These are phyloP conservation scores for Ceratopteris richardii DNA, from an alignment of 75 land plant species.

Conservation along the genomic window DNA sequence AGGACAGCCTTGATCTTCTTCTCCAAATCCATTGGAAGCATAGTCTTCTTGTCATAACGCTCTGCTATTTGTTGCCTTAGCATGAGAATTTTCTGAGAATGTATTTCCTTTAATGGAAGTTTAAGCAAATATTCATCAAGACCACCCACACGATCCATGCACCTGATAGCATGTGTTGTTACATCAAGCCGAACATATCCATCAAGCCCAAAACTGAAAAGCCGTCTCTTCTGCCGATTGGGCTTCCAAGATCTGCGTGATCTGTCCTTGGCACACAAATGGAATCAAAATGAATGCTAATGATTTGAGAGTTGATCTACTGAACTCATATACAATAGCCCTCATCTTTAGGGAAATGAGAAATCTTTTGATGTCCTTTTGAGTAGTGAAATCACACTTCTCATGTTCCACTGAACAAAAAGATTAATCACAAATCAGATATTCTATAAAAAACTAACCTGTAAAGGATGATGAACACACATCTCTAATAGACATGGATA, in stretches of 20 bases:
- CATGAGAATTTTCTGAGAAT: neutral
- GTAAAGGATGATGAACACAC: too few relatives aligned
- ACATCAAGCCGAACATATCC: constrained; percentile 65
- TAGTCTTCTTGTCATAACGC: neutral
- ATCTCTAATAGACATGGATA: too few relatives aligned
- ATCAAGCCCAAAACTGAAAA: constrained; percentile 73
- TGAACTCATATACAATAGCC: too few relatives aligned
- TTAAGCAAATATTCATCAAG: constrained; percentile 88
- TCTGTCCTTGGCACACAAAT: constrained; percentile 31
- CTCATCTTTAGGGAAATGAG: too few relatives aligned
- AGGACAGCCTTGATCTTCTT: neutral
- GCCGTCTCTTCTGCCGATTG: constrained; percentile 87
- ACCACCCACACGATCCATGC: constrained; percentile 95
- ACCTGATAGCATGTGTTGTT: constrained; percentile 81
- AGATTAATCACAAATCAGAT: too few relatives aligned
- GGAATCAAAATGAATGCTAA: too few relatives aligned
- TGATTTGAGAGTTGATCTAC: too few relatives aligned
- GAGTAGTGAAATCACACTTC: too few relatives aligned
- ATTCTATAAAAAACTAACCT: too few relatives aligned
- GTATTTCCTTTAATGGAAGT: constrained; percentile 34
- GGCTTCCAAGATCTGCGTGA: constrained; percentile 85
- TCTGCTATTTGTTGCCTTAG: neutral
- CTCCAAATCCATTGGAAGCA: neutral
- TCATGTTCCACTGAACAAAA: too few relatives aligned
- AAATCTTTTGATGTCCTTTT: too few relatives aligned